Evolutionary conservation across 495 filamentous ascomycete species (phyloP).

Genomic region (Podospora sp.): DNA sequence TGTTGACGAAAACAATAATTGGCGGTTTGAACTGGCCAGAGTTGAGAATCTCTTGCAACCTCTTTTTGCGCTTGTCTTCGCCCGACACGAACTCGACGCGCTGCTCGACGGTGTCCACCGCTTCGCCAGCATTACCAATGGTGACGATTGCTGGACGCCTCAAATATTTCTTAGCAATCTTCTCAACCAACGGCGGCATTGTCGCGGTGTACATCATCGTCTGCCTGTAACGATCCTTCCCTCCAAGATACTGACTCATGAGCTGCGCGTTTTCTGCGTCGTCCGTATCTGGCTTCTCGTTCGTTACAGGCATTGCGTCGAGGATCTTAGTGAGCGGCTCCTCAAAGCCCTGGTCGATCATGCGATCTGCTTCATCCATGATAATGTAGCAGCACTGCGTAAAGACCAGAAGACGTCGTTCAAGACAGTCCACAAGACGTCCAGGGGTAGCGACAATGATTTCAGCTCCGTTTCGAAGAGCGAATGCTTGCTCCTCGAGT

Average conservation of each 20-base stretch:
- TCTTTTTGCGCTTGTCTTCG: constrained; percentile 98
- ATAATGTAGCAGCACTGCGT: constrained; percentile 98
- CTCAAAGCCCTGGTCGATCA: constrained; percentile 99
- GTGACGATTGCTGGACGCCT: constrained; percentile 92
- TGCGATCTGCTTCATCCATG: constrained; percentile 95
- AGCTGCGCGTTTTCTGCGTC: constrained; percentile 84
- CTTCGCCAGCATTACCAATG: constrained; percentile 92
- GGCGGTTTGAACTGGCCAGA: constrained; percentile 86
- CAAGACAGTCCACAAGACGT: constrained; percentile 95
- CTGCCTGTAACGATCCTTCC: constrained; percentile 88
- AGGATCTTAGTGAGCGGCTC: constrained; percentile 98
- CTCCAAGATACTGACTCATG: constrained; percentile 81
- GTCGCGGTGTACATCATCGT: constrained; percentile 99
- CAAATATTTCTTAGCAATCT: constrained; percentile 94
- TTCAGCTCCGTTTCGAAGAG: constrained; percentile 91
- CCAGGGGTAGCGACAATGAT: constrained; percentile 98
- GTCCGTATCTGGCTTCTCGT: constrained; percentile 95
- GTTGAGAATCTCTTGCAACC: constrained; percentile 84
- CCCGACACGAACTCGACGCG: constrained; percentile 89
- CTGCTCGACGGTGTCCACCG: constrained; percentile 98
- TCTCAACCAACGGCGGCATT: constrained; percentile 92
- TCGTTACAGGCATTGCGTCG: constrained; percentile 90
- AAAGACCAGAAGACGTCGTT: constrained; percentile 87
- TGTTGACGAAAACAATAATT: constrained; percentile 99
- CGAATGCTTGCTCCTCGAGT: constrained; percentile 92